Evolutionary conservation across 2,329 filamentous ascomycete species (phyloP), one percentile per base, ranked within the genome.

Genomic region (Corniculantispora saksenae): DNA sequence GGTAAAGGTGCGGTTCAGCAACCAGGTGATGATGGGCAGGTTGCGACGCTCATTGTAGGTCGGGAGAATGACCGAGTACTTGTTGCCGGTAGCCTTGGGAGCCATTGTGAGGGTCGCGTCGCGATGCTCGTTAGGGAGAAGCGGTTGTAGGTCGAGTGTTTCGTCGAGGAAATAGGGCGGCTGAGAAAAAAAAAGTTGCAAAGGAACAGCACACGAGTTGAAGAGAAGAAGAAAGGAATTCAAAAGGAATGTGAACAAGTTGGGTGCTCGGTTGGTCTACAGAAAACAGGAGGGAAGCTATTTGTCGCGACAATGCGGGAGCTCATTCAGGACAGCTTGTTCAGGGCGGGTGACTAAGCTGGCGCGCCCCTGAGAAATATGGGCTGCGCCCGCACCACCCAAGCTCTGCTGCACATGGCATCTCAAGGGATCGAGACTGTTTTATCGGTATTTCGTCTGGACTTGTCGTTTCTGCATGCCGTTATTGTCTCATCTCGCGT

Each of bases 1-100:
- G 60, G 89, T 92, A 79, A 98, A 98, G 68, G 90, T 97, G 78
- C 89, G 90, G 82, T 97, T 92, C 71, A 99, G 86, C 78, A 99
- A 83, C 92, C 93, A 98, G 74, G 91, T 88, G 76, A 98, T 93
- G 78, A 99, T 95, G 74, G 95, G 95, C 71, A 99, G 88, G 82
- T 99, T 99, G 79, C 89, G 89, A 76, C 95, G 92, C 86, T 99
- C 95, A 79, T 99, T 98, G 88, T 97, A 99, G 68, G 95, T 99
- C 65, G 95, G 95, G 70, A 99, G 88, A 76, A 99, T 94, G 76
- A 99, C 90, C 71, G 94, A 97, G 86, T 97, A 99, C 82, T 94
- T 97, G 85, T 95, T 74, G 72, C 79, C 78, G 60, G 73, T 67
- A 45, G 72, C 67, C 64, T 70, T 71, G 61, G 80, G 76, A 65